Evolutionary conservation across 1,284 basidiomycete species (phyloP), one percentile per base, ranked within the genome.

Genomic region (Ceratobasidium sp.): DNA sequence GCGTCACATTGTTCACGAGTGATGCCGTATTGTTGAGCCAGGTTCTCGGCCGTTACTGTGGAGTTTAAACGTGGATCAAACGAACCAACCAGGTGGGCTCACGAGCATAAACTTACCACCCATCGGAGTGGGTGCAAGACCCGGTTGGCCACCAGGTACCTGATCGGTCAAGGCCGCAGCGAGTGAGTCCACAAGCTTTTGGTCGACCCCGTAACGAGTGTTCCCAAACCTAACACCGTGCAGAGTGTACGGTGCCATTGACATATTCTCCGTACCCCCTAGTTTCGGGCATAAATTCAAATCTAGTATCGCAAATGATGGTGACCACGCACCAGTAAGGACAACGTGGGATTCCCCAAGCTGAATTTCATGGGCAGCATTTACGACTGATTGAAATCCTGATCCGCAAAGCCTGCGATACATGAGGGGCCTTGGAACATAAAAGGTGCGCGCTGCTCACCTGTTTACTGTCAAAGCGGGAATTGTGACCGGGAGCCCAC

Each of bases 401-500:
- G 83, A 85, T 0, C 86, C 86, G 69, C 86, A 88, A 29, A 88
- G 80, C 49, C 86, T 84, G 76, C 4, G 27, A 19, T 58, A 22
- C n/a, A n/a, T 74, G 1, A 51, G 31, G 29, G 24, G 13, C 39
- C 31, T 22, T 62, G 3, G 31, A 19, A 19, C 37, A 58, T 24
- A 27, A 37, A 29, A 29, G 14, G 29, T 74, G 1, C 31, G 34
- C 16, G n/a, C 22, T 11, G 19, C 81, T 64, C 65, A 83, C 83
- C 84, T 80, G 81, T 88, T 88, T 58, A 86, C 79, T 0, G 86
- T 87, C 31, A 87, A 79, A 5, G 86, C 86, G n/a, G 86, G 86
- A 0, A 84, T 82, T 19, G 83, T 83, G 22, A 84, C 81, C 0
- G 83, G 82, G 5, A 87, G 77, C 1, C 86, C 85, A 9, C 85